phyloP scores from a whole-genome alignment of 2,329 filamentous ascomycete species.

The Colletotrichum sp. region DNA sequence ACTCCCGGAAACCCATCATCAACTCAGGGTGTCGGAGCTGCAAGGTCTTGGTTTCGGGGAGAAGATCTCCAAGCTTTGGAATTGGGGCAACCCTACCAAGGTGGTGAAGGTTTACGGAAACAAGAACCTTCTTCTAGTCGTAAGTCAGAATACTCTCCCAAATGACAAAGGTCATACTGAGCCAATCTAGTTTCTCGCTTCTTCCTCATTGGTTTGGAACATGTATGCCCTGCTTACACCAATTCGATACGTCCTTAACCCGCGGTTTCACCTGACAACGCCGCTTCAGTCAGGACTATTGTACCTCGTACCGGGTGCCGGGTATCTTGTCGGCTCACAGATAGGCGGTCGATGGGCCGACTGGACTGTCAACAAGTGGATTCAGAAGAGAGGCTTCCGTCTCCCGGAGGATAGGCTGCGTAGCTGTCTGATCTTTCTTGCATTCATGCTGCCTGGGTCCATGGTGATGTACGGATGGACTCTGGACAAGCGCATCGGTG shows the following conservation, averaged over 20 bases:
- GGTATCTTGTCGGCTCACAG: conserved; percentile 73
- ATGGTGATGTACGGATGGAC: conserved; percentile 68
- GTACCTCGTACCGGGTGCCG: conserved; percentile 75
- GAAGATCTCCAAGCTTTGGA: conserved; percentile 60
- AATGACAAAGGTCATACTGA: no score
- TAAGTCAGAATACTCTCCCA: no score
- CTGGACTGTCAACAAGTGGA: conserved; percentile 68
- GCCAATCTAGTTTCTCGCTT: conserved; percentile 47
- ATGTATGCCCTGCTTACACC: conserved; percentile 68
- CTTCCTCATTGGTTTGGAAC: conserved; percentile 73
- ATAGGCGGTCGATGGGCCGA: conserved; percentile 77
- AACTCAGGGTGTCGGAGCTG: conserved; percentile 66
- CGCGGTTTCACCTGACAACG: conserved; percentile 70
- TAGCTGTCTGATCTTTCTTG: conserved; percentile 61
- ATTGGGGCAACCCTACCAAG: conserved; percentile 70
- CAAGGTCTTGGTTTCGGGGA: conserved; percentile 52
- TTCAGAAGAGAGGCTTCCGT: conserved; percentile 63
- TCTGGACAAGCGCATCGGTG: conserved; percentile 54
- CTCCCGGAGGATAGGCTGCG: conserved; percentile 73
- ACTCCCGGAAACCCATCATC: conserved; percentile 76
- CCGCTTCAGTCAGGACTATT: conserved; percentile 74
- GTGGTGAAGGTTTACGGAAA: conserved; percentile 70
- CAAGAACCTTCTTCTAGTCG: conserved; percentile 68
- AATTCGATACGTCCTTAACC: conserved; percentile 77
- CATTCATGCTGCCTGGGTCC: conserved; percentile 61